Evolutionary conservation across 2,329 filamentous ascomycete genomes (phyloP).

Genomic region (Colletotrichum sojae): DNA sequence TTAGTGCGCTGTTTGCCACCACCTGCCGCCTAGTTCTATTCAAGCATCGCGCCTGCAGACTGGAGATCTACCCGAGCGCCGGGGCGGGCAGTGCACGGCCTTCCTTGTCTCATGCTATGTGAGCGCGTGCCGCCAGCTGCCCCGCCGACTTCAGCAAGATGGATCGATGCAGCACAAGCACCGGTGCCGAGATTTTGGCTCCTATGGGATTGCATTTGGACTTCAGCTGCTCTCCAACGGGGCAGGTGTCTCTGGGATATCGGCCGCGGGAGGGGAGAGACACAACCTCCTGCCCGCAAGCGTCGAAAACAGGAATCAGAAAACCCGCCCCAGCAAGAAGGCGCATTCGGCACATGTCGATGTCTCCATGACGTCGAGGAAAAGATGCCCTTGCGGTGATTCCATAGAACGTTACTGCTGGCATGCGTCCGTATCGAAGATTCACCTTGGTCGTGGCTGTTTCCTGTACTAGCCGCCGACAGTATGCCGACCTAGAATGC

Average conservation of each 20-base stretch:
- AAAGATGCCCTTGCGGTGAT: neutral
- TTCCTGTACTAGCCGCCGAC: too few relatives aligned
- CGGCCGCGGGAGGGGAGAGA: neutral
- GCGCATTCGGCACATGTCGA: neutral
- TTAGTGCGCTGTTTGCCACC: slow-evolving; percentile 14
- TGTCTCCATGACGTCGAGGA: slow-evolving; percentile 3
- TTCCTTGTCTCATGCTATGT: slow-evolving; percentile 7
- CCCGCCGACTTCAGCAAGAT: neutral
- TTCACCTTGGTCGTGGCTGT: neutral
- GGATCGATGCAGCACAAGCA: too few relatives aligned
- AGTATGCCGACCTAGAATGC: neutral
- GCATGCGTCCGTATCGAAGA: slow-evolving; percentile 25
- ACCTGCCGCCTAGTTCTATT: slow-evolving; percentile 6
- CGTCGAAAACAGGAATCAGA: neutral
- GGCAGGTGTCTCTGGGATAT: slow-evolving; percentile 1
- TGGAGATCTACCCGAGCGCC: slow-evolving; percentile 13
- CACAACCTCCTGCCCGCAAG: neutral
- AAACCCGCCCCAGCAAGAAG: neutral
- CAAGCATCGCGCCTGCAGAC: slow-evolving; percentile 12
- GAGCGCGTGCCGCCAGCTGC: slow-evolving; percentile 11
- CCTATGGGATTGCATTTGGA: neutral
- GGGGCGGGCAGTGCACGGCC: slow-evolving; percentile 20
- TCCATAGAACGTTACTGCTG: slow-evolving; percentile 7
- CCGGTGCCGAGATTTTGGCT: too few relatives aligned
- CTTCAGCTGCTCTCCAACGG: neutral